Evolutionary conservation across 257 asterid species (phyloP), one percentile per base, ranked within the genome.

Genomic region (Solanum sitiens): DNA sequence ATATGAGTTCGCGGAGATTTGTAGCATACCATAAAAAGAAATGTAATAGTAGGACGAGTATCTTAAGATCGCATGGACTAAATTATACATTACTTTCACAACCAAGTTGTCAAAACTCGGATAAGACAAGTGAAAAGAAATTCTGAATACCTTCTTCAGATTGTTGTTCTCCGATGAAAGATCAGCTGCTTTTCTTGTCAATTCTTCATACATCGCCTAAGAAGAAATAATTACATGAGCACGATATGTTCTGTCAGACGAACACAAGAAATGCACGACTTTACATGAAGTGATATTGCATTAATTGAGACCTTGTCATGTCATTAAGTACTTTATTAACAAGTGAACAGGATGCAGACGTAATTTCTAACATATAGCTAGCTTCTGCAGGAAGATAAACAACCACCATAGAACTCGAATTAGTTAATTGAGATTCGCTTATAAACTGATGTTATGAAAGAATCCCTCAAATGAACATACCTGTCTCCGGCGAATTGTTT

Each of bases 401-500:
- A 27, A 80, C 35, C 16, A 45, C 10, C 65, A 30, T 27, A 80
- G 18, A 18, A 27, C 67, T 45, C 27, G 53, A 74, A 16, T 40
- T 39, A 23, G 56, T 75, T 75, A 21, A 23, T 0, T 73, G 56
- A 75, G 0, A 75, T 75, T 59, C 40, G 3, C 33, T 75, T 75
- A 40, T 0, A 68, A 40, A n/a, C 25, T 47, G 63, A 14, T 16
- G 47, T 11, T n/a, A n/a, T n/a, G n/a, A 79, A 76, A 35, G 37
- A 8, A 63, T 33, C 35, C 73, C 75, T 50, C 20, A 2, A 39
- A 65, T 32, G 13, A 67, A 11, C 16, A 37, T 89, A 94, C 99
- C 98, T 95, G 98, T 91, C 99, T 91, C 27, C 98, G 98, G 3
- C 93, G 94, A 87, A 95, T 95, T 33, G 99, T 96, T 92, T 92